Conservation (phyloP, 2,329 filamentous ascomycete species). For the Arachnomyces sp. region DNA sequence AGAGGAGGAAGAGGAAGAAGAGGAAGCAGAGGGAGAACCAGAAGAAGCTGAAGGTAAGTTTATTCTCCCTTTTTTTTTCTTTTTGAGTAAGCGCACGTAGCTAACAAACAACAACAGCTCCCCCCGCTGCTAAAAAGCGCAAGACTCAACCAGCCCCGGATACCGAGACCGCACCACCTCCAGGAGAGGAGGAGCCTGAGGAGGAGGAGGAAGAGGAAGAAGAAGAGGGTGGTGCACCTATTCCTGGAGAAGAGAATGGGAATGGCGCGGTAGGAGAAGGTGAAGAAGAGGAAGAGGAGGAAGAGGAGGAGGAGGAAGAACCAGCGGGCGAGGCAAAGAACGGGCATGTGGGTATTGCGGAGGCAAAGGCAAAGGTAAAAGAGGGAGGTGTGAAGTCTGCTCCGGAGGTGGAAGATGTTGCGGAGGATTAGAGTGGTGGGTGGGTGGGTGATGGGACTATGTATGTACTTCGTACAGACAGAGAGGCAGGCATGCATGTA, state of each 20-base stretch:
- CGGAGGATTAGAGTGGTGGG: too few relatives aligned
- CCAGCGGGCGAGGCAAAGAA: conserved; percentile 9
- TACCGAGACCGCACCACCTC: conserved; percentile 9
- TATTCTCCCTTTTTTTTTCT: neutral
- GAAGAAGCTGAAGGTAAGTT: conserved; percentile 12
- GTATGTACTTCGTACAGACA: too few relatives aligned
- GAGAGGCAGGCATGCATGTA: too few relatives aligned
- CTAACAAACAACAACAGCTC: too few relatives aligned
- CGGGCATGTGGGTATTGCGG: conserved; percentile 12
- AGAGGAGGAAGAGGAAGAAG: conserved; percentile 15
- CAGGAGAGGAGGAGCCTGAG: conserved; percentile 11
- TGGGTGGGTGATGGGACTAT: too few relatives aligned
- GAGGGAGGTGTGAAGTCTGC: too few relatives aligned
- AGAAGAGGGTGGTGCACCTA: conserved; percentile 11
- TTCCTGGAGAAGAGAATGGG: conserved; percentile 11
- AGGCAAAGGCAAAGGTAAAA: neutral
- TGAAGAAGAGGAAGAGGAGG: conserved; percentile 16
- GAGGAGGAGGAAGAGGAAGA: conserved; percentile 22
- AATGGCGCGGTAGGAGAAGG: conserved; percentile 14
- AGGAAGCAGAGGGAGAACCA: conserved; percentile 5
- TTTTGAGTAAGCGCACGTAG: conserved; percentile 2
- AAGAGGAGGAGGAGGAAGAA: conserved; percentile 17
- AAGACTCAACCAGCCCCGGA: conserved; percentile 15
- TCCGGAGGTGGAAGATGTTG: too few relatives aligned
- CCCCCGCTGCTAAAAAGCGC: conserved; percentile 19